Conservation (phyloP, 1,284 basidiomycete genomes). For the Leccinum huronense region DNA sequence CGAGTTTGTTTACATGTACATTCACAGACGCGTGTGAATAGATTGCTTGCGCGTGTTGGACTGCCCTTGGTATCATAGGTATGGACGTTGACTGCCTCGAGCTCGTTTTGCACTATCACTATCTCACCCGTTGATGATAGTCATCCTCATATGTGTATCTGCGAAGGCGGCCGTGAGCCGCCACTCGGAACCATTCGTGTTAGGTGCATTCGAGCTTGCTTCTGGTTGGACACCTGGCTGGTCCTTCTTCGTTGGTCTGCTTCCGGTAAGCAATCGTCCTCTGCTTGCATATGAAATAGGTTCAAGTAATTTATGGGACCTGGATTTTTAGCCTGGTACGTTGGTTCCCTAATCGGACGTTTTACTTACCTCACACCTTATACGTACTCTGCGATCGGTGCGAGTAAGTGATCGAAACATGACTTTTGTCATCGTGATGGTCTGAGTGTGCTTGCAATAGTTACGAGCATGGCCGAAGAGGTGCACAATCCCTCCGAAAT, state of each 20-base stretch:
- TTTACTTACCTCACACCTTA: conserved; percentile 39
- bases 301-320: background rate
- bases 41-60: conserved; percentile 54
- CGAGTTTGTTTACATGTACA: background rate
- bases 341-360: background rate
- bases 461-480: conserved; percentile 64
- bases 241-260: conserved; percentile 56
- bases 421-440: background rate
- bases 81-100: background rate
- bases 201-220: conserved; percentile 49
- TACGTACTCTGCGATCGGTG: conserved; percentile 51
- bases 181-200: conserved; percentile 45
- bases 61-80: conserved; percentile 51
- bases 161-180: conserved; percentile 49
- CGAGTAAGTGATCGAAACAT: conserved; percentile 39
- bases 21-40: conserved; percentile 19
- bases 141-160: conserved; percentile 48
- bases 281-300: background rate
- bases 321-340: conserved; percentile 38
- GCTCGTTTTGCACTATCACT: background rate
- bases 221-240: conserved; percentile 59
- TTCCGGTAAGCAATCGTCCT: conserved; percentile 41
- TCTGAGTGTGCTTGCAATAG: conserved; percentile 30
- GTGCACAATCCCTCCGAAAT: conserved; percentile 56
- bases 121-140: conserved; percentile 30